Base-by-base conservation (phyloP, 192 early-diverging fungal species). In the Diversispora eburnea region DNA sequence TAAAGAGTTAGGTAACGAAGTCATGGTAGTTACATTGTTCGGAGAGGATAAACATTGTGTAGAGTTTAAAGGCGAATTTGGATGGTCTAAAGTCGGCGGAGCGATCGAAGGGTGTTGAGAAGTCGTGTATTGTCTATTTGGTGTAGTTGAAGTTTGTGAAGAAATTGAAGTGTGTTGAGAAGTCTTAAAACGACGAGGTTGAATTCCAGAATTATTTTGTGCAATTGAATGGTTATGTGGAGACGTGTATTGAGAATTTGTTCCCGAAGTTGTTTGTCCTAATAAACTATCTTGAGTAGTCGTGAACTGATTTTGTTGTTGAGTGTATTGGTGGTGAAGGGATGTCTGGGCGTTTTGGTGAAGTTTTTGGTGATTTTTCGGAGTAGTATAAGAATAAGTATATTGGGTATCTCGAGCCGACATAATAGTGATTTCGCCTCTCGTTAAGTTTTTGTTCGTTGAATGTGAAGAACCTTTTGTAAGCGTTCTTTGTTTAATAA, bases 241-340 rank as follows among this genome's bases (percentile, higher is more conserved):
- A 33, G 25, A 19, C 15, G 55, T 56, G 55, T 56, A 56, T 56
- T 56, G 55, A 56, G 55, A 19, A 20, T 56, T 56, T 56, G 55
- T 56, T 56, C 55, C 55, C 8, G 55, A 56, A 56, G 55, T 15
- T 17, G 55, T 17, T 56, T 15, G 15, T 3, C 17, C 0, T 15
- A 56, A 0, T 56, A 56, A 19, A 56, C 8, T 20, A 15, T 56
- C 55, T 19, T 56, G 55, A 33, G 25, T 33, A 56, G 55, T 15
- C 20, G 55, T 56, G 15, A n/a, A 56, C 55, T 56, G 55, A 20
- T 56, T 56, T 15, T 56, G 55, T 20, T 56, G 54, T 56, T 56
- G 55, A 56, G 54, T 56, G 20, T 17, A 56, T 20, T 56, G 55
- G 4, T 56, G n/a, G n/a, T 56, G 54, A 19, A n/a, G 55, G 6